These are phyloP conservation scores for Grammothele lineata DNA, from an alignment of 768 basidiomycete genomes.

Conservation along the genomic window DNA sequence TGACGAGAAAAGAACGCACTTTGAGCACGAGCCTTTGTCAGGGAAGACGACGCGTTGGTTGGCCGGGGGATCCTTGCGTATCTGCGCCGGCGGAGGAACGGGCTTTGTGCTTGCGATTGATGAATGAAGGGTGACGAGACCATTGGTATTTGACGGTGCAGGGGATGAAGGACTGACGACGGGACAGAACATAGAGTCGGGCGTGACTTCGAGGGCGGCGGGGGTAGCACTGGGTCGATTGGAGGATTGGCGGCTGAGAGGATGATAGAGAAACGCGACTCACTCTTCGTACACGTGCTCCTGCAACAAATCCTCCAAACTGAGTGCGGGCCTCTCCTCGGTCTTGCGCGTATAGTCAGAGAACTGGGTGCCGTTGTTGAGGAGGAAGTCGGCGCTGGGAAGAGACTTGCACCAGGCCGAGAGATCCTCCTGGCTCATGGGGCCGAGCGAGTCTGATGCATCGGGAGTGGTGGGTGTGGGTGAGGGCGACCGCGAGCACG, in stretches of 20 bases:
- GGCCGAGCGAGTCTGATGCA: conserved; percentile 48
- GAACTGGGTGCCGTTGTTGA: conserved; percentile 33
- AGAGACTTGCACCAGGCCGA: conserved; percentile 56
- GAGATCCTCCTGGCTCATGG: conserved; percentile 48
- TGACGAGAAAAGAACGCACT: conserved; percentile 40
- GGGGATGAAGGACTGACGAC: conserved; percentile 9
- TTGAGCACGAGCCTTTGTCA: conserved; percentile 70
- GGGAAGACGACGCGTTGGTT: conserved; percentile 65
- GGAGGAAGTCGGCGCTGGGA: conserved; percentile 38
- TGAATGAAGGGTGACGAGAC: background rate
- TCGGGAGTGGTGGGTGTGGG: conserved; percentile 70
- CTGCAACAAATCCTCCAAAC: conserved; percentile 68
- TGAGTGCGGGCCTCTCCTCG: conserved; percentile 42
- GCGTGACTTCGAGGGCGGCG: conserved; percentile 1
- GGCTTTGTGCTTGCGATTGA: conserved; percentile 46
- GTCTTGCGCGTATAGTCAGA: conserved; percentile 39
- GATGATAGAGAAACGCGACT: conserved; percentile 22
- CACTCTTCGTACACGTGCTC: conserved; percentile 76
- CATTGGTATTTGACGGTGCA: background rate
- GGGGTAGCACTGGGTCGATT: conserved; percentile 3
- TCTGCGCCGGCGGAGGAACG: conserved; percentile 59
- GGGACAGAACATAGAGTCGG: conserved; percentile 11
- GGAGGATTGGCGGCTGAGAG: no score
- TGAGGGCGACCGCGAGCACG: conserved; percentile 66
- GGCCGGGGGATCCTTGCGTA: conserved; percentile 50